Evolutionary conservation across 2,329 filamentous ascomycete species (phyloP).

Genomic region (Alternaria gansuensis): DNA sequence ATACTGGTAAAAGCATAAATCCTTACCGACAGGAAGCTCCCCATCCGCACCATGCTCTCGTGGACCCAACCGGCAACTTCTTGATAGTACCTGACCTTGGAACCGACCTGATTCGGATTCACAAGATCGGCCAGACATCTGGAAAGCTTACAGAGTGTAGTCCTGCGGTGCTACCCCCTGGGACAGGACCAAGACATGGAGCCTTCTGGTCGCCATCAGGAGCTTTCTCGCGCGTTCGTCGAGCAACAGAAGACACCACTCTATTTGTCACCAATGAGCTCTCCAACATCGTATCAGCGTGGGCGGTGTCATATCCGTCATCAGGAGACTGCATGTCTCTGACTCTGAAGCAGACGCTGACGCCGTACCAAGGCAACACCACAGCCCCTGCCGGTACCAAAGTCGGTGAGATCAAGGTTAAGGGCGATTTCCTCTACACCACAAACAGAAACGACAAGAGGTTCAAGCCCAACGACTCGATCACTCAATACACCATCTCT

Average conservation of each 20-base stretch:
- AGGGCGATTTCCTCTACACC: conserved; percentile 47
- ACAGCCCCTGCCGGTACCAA: conserved; percentile 43
- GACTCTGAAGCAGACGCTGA: conserved; percentile 44
- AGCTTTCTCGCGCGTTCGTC: conserved; percentile 30
- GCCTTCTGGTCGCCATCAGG: conserved; percentile 57
- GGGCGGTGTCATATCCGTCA: conserved; percentile 42
- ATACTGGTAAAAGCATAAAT: conserved; percentile 54
- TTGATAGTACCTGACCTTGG: conserved; percentile 64
- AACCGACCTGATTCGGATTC: conserved; percentile 64
- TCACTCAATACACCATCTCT: conserved; percentile 47
- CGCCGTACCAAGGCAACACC: conserved; percentile 44
- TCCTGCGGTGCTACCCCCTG: conserved; percentile 55
- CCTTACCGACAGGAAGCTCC: conserved; percentile 63
- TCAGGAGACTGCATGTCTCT: conserved; percentile 44
- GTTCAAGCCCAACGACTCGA: conserved; percentile 46
- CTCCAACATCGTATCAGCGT: conserved; percentile 43
- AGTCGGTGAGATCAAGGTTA: conserved; percentile 46
- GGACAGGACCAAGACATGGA: conserved; percentile 64
- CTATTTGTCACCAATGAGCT: conserved; percentile 51
- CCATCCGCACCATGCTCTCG: conserved; percentile 64
- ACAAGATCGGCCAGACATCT: conserved; percentile 58
- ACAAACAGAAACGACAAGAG: conserved; percentile 52
- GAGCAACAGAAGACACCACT: conserved; percentile 31
- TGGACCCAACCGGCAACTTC: conserved; percentile 61
- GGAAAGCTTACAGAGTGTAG: conserved; percentile 60